Evolutionary conservation across 805 yeast species (phyloP), one percentile per base, ranked within the genome.

Genomic region (Lipomyces mesembrius): DNA sequence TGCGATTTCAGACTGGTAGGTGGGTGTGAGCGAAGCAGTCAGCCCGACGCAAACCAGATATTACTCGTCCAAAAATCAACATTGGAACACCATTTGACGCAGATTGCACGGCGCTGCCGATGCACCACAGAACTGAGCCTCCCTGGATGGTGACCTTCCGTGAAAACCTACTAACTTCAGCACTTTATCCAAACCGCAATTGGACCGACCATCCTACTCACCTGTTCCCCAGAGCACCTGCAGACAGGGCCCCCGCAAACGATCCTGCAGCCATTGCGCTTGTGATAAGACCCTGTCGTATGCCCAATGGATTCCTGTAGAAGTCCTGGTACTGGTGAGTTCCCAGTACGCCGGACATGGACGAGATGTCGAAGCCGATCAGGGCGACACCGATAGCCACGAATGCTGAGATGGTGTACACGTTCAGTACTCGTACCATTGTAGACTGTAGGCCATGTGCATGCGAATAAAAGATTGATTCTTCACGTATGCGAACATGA

Each of bases 301-400:
- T 74, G 0, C 90, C 80, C 32, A 78, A 75, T 22, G 91, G 91
- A 51, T 74, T 61, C 63, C 81, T 68, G 76, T 87, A 87, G 71
- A 76, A 85, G 1, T 76, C 70, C 29, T 73, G 73, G 75, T 87
- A 88, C 25, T 80, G 79, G 0, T 75, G 76, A 6, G 81, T 76
- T 1, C 81, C 79, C 56, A 88, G 79, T 72, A 87, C 87, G 2
- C 87, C 85, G 0, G 89, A 82, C 80, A 88, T 81, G 0, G 92
- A 87, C 2, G 91, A 84, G 59, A 87, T 85, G 75, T 88, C 92
- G 72, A 87, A 82, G 61, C 92, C 91, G 77, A 87, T 83, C 77
- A 87, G 79, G 71, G 84, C 79, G 51, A 90, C 90, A 35, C 87
- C 85, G n/a, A 87, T 74, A 60, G 88, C 80, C 25, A 88, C 77